phyloP scores from a whole-genome alignment of 2,329 filamentous ascomycete species.

The Dothistroma pini region DNA sequence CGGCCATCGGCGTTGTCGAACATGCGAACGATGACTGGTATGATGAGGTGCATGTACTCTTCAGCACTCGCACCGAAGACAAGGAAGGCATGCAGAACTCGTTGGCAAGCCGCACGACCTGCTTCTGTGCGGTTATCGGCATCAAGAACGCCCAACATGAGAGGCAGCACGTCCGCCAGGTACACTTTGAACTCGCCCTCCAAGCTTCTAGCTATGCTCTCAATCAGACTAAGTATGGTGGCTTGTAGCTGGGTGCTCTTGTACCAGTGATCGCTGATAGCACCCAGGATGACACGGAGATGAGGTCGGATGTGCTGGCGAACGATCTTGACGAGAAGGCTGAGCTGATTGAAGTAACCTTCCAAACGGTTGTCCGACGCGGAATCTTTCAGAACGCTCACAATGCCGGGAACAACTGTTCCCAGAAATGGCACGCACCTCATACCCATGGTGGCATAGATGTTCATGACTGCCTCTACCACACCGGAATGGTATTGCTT shows the following conservation, averaged over 20 bases:
- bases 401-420: constrained; percentile 90
- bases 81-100: constrained; percentile 89
- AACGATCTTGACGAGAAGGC: constrained; percentile 89
- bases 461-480: constrained; percentile 97
- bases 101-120: constrained; percentile 37
- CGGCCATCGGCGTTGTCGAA: constrained; percentile 66
- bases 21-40: constrained; percentile 88
- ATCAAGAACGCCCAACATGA: constrained; percentile 93
- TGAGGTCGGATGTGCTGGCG: constrained; percentile 94
- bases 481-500: constrained; percentile 88
- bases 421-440: constrained; percentile 95
- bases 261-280: constrained; percentile 89
- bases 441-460: constrained; percentile 91
- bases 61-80: constrained; percentile 94
- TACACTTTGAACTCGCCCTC: constrained; percentile 99
- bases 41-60: constrained; percentile 99
- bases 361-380: constrained; percentile 65
- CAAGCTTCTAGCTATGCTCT: constrained; percentile 87
- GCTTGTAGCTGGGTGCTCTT: constrained; percentile 74
- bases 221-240: constrained; percentile 87
- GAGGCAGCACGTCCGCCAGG: constrained; percentile 77
- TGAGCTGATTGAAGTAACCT: constrained; percentile 96
- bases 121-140: constrained; percentile 76
- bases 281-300: constrained; percentile 77
- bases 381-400: constrained; percentile 81